Conservation (phyloP, 176 grass and related monocot genomes). For the Oryza brachyantha region DNA sequence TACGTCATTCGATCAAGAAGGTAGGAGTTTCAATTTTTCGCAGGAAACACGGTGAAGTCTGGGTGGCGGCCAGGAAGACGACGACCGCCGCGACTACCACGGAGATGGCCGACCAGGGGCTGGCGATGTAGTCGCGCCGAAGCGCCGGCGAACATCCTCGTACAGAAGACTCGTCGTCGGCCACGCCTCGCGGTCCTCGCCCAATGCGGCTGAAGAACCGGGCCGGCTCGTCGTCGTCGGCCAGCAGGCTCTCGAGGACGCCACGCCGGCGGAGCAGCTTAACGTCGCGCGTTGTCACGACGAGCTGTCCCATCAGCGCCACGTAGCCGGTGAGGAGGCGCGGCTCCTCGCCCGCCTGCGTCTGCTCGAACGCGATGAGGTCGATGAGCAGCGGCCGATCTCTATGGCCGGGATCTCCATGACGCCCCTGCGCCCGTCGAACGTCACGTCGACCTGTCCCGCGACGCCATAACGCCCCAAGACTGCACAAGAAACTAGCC, state of each 20-base stretch:
- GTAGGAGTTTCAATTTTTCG: too few species aligned
- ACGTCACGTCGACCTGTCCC: neutral
- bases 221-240: neutral
- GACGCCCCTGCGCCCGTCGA: neutral
- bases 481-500: too few species aligned
- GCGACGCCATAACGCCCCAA: too few species aligned
- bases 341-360: neutral
- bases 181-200: neutral
- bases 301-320: neutral
- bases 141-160: slow-evolving; percentile 2
- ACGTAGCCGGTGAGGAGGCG: neutral
- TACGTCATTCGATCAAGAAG: too few species aligned
- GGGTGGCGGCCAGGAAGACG: neutral
- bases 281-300: neutral
- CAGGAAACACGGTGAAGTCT: slow-evolving; percentile 14
- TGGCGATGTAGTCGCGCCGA: slow-evolving; percentile 30
- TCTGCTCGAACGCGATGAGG: neutral
- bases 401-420: neutral
- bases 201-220: neutral
- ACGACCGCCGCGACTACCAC: slow-evolving; percentile 15
- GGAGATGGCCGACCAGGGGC: slow-evolving; percentile 25
- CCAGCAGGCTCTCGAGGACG: neutral
- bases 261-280: neutral
- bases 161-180: neutral
- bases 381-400: neutral